A percentile compares a stretch with the other conserved stretches of the same genome.
phyloP scores from a whole-genome alignment of 2,329 filamentous ascomycete species.

The Colletotrichum coccodes region DNA sequence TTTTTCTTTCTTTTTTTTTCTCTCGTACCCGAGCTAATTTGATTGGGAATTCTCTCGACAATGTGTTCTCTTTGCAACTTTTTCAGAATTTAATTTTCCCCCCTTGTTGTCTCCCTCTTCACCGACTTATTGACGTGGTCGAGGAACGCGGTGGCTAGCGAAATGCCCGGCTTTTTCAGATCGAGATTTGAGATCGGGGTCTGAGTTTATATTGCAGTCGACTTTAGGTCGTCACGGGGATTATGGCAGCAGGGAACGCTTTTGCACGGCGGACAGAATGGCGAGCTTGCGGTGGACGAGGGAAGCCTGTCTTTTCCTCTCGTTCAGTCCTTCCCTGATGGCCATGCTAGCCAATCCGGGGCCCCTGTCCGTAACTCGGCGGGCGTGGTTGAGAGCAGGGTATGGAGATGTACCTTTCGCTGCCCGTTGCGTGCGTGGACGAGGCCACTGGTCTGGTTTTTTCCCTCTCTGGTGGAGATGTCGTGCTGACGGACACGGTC shows the following conservation, averaged over 20 bases:
- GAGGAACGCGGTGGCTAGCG: slow-evolving; percentile 20
- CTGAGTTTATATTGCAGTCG: slow-evolving; percentile 16
- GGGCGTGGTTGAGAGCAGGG: background rate
- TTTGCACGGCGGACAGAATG: background rate
- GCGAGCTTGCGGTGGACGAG: slow-evolving; percentile 19
- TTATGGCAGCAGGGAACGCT: background rate
- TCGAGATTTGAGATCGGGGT: slow-evolving; percentile 31
- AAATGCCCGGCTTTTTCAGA: background rate
- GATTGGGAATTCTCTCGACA: slow-evolving; percentile 11
- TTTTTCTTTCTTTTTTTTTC: too few species aligned
- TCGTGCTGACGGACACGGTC: slow-evolving; percentile 6
- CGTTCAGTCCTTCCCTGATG: background rate
- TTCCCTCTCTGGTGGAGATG: slow-evolving; percentile 13
- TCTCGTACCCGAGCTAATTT: slow-evolving; percentile 22
- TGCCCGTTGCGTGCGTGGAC: background rate
- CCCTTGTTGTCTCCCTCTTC: slow-evolving; percentile 5
- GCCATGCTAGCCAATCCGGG: slow-evolving; percentile 12
- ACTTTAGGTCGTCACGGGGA: slow-evolving; percentile 11
- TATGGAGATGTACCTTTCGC: background rate
- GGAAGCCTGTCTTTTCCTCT: slow-evolving; percentile 19
- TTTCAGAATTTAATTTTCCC: background rate
- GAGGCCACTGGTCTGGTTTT: background rate
- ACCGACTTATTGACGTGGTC: slow-evolving; percentile 31
- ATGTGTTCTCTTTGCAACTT: slow-evolving; percentile 7
- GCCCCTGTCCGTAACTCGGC: slow-evolving; percentile 13